Conservation (phyloP, 202 grass and related monocot species). For the Panicum virgatum region DNA sequence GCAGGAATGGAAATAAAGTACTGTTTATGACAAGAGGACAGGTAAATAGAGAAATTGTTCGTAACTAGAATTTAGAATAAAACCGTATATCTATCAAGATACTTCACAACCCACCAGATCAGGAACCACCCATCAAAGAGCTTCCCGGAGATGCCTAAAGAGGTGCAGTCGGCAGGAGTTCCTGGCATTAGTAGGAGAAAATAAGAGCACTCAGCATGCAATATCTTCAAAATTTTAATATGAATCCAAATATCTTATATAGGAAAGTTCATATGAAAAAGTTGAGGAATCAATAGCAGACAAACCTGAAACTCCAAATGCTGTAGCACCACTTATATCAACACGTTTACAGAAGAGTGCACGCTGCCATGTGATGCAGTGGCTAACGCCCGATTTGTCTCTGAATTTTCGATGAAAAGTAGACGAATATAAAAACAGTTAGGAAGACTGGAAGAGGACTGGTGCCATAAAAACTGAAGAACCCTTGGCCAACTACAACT, state of each 20-base stretch:
- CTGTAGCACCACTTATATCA: conserved; percentile 74
- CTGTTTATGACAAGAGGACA: conserved; percentile 15
- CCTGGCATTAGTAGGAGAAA: conserved; percentile 52
- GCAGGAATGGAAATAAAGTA: neutral
- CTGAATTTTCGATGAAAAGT: conserved; percentile 43
- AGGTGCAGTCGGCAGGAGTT: conserved; percentile 89
- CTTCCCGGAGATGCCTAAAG: conserved; percentile 95
- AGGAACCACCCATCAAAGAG: conserved; percentile 87
- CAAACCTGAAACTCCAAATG: conserved; percentile 91
- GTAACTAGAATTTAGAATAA: conserved; percentile 6
- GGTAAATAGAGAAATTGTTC: neutral
- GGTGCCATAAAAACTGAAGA: neutral
- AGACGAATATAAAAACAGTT: neutral
- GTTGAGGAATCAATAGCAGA: conserved; percentile 24
- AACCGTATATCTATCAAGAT: conserved; percentile 29
- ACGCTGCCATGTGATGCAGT: conserved; percentile 74
- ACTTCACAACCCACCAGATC: conserved; percentile 66
- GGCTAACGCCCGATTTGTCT: conserved; percentile 84
- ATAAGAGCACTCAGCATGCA: conserved; percentile 17
- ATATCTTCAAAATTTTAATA: neutral
- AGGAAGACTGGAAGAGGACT: neutral
- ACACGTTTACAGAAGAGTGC: conserved; percentile 66
- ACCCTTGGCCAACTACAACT: neutral
- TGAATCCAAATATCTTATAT: neutral
- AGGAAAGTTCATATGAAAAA: neutral